A percentile compares a stretch with the other conserved stretches of the same genome.
phyloP scores from a whole-genome alignment of 2,329 filamentous ascomycete genomes.

The Nemania sp. region DNA sequence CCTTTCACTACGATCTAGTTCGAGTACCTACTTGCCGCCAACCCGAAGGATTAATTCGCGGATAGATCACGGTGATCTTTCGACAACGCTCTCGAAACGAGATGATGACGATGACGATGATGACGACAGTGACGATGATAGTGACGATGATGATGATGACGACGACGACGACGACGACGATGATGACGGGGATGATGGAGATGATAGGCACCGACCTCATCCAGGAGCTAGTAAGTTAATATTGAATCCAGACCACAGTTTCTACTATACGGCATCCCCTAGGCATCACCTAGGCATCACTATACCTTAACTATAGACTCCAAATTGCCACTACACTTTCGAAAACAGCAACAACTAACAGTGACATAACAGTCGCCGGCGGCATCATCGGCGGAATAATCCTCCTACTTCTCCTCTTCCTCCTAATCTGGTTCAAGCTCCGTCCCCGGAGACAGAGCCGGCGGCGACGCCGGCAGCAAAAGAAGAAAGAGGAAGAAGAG shows the following conservation, averaged over 20 bases:
- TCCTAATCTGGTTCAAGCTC: slow-evolving; percentile 34
- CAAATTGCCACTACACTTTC: not conserved
- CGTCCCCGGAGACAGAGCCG: slow-evolving; percentile 24
- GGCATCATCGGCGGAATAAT: slow-evolving; percentile 31
- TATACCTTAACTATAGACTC: not conserved
- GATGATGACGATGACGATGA: slow-evolving; percentile 17
- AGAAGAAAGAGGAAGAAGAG: not conserved
- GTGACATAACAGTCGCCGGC: slow-evolving; percentile 25
- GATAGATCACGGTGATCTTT: not conserved
- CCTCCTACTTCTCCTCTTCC: slow-evolving; percentile 20
- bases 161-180: slow-evolving; percentile 40
- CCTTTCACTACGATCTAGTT: not conserved
- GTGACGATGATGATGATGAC: slow-evolving; percentile 36
- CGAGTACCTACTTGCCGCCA: not conserved
- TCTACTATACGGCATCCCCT: not conserved
- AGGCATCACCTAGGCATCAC: not conserved
- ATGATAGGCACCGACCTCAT: slow-evolving; percentile 1
- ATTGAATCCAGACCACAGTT: too few relatives aligned
- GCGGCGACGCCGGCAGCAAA: slow-evolving; percentile 10
- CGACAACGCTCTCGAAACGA: slow-evolving; percentile 8
- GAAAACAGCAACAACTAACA: not conserved
- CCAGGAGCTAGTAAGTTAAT: slow-evolving; percentile 28
- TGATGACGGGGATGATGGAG: slow-evolving; percentile 37
- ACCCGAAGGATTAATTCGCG: not conserved
- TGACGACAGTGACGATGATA: slow-evolving; percentile 24